Evolutionary conservation across 2,329 filamentous ascomycete species (phyloP), one percentile per base, ranked within the genome.

Genomic region (Stemphylium vesicarium): DNA sequence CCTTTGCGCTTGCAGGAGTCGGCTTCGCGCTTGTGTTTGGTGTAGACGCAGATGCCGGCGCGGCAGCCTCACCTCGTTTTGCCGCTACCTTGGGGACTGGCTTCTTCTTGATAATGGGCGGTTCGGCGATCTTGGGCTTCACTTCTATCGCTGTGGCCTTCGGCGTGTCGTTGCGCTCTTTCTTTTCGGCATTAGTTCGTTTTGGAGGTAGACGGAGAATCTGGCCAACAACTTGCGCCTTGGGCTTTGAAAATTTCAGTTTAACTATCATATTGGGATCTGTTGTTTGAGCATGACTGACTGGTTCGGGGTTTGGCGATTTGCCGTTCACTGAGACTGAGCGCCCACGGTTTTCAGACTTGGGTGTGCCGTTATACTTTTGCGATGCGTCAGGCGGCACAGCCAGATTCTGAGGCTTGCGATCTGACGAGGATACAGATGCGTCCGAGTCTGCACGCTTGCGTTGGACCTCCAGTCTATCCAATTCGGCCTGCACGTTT

Each of bases 401-500:
- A 29, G 62, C 50, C 31, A 71, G 51, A 8, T 64, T 46, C 48
- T 72, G 70, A 31, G 57, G 66, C 47, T 69, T 73, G 33, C 55
- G 60, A 46, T 73, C 70, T 11, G 72, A 70, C 0, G 73, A 75
- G 12, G 70, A 72, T 2, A 59, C 66, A 7, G 75, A 77, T 15
- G 69, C 66, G 46, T 71, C 70, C 1, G 74, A 76, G 15, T 70
- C 68, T 20, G 71, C 67, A 32, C 73, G 69, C 49, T 65, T 69
- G n/a, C 69, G 65, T 16, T 74, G 69, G 31, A 71, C 72, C 36
- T 77, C 76, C 24, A 77, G 64, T 32, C 79, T 74, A 53, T 78
- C 77, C 22, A 86, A 69, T 50, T 84, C 81, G 52, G 79, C 81
- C 61, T 83, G 81, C 39, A 87, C 79, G 48, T 80, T 81, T 2